Evolutionary conservation across 2,329 filamentous ascomycete genomes (phyloP).

Genomic region (Calonectria pteridis): DNA sequence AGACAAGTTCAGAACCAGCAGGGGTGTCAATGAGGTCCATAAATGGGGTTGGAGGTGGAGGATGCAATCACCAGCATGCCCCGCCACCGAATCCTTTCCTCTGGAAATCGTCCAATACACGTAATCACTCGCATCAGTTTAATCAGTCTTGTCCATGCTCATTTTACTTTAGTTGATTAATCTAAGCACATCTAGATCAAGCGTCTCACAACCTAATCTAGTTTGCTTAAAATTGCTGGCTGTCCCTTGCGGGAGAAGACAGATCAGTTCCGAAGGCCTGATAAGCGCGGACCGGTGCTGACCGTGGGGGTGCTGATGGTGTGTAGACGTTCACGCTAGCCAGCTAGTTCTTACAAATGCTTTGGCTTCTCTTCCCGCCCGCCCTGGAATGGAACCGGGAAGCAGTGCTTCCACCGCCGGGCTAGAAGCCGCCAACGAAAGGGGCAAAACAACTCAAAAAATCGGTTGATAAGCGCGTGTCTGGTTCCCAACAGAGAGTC

Average conservation of each 20-base stretch:
- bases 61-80: slow-evolving; percentile 3
- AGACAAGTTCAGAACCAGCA: background rate
- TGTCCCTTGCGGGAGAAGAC: background rate
- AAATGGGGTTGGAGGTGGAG: background rate
- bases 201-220: background rate
- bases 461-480: background rate
- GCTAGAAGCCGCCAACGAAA: background rate
- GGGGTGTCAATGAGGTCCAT: background rate
- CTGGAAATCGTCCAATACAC: background rate
- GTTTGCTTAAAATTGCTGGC: background rate
- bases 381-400: background rate
- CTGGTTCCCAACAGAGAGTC: background rate
- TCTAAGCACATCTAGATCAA: background rate
- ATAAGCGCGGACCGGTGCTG: background rate
- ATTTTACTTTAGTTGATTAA: background rate
- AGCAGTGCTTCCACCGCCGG: background rate
- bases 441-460: background rate
- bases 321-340: background rate
- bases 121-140: background rate
- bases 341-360: background rate
- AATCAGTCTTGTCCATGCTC: background rate
- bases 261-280: background rate
- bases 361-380: background rate
- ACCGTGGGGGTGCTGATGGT: background rate
- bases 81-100: background rate